Percentiles rank a stretch among this genome's conserved stretches.
Conservation (phyloP, 345 rosid genomes). For the Geranium rotundifolium region DNA sequence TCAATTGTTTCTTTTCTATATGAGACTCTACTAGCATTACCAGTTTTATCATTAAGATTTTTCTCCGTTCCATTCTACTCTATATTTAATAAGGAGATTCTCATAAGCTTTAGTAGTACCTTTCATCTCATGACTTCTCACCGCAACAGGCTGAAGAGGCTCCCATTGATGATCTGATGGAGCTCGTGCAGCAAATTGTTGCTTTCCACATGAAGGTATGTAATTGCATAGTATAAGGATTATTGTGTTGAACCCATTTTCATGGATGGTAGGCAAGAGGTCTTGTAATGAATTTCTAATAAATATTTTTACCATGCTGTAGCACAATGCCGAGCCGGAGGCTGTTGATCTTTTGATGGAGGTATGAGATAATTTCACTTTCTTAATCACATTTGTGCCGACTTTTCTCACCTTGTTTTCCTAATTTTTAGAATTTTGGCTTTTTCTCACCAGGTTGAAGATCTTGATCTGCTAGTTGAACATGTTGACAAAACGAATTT, state of each 20-base stretch:
- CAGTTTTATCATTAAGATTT: neutral
- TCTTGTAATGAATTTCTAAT: neutral
- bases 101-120: neutral
- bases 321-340: conserved; percentile 99
- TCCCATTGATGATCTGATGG: conserved; percentile 58
- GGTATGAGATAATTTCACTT: conserved; percentile 17
- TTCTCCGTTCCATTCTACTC: neutral
- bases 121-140: too few species aligned
- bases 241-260: too few species aligned
- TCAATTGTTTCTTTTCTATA: too few species aligned
- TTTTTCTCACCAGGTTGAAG: conserved; percentile 51
- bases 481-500: conserved; percentile 74
- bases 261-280: neutral
- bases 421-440: neutral
- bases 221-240: neutral
- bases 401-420: neutral
- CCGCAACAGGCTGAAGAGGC: conserved; percentile 52
- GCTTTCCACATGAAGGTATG: conserved; percentile 92
- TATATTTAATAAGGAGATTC: neutral
- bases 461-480: conserved; percentile 74
- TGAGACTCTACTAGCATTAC: neutral
- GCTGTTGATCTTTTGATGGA: conserved; percentile 98
- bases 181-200: conserved; percentile 73
- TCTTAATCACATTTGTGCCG: neutral
- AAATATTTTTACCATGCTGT: conserved; percentile 6